These are phyloP conservation scores for Fusarium chlamydosporum DNA, from an alignment of 2,329 filamentous ascomycete species.

Conservation along the genomic window DNA sequence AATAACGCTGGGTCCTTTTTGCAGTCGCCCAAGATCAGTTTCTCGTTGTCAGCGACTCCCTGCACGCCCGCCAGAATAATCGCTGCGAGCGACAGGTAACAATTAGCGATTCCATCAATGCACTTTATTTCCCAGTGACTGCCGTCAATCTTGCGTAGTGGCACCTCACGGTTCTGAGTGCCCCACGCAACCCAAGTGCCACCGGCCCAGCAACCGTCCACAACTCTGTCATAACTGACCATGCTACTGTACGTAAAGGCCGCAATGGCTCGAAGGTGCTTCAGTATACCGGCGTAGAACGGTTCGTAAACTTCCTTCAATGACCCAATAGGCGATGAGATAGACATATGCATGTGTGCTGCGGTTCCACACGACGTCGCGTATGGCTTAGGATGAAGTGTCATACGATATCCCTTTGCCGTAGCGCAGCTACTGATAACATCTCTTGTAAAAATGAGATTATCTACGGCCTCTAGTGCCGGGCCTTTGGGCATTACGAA, in stretches of 20 bases:
- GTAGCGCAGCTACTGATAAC: constrained; percentile 76
- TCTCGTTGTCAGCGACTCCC: constrained; percentile 50
- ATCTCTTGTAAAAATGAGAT: constrained; percentile 77
- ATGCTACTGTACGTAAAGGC: constrained; percentile 78
- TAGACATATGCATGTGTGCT: constrained; percentile 78
- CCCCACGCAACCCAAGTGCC: constrained; percentile 86
- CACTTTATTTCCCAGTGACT: constrained; percentile 85
- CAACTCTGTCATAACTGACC: constrained; percentile 76
- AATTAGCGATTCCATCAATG: constrained; percentile 84
- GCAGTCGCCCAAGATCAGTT: constrained; percentile 68
- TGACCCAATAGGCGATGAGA: constrained; percentile 63
- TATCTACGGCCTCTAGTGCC: constrained; percentile 78
- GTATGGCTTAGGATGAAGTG: constrained; percentile 80
- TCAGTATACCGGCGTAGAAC: constrained; percentile 81
- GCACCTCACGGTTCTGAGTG: constrained; percentile 82
- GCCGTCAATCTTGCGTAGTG: constrained; percentile 74
- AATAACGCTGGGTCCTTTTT: constrained; percentile 67
- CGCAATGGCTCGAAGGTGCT: constrained; percentile 74
- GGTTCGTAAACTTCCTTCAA: constrained; percentile 65
- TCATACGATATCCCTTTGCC: constrained; percentile 74
- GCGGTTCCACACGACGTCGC: constrained; percentile 71
- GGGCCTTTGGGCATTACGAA: constrained; percentile 75
- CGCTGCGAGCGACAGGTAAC: constrained; percentile 71
- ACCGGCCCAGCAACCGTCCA: constrained; percentile 81
- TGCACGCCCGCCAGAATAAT: constrained; percentile 53